Evolutionary conservation across 2,329 filamentous ascomycete species (phyloP).

Genomic region (Rhinocladiella mackenziei): DNA sequence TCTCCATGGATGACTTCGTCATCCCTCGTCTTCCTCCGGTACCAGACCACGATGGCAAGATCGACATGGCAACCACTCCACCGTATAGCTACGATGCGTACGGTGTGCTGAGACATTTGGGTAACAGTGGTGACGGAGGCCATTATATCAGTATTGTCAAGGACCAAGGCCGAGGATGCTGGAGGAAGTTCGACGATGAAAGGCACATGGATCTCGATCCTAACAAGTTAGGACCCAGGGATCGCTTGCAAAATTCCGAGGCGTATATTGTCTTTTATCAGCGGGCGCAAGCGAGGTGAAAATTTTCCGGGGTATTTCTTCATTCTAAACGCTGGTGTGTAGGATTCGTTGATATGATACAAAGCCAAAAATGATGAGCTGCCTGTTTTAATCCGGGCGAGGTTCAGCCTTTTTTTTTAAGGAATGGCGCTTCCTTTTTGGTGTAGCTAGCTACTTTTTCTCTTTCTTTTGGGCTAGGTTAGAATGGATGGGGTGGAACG

Average conservation of each 20-base stretch:
- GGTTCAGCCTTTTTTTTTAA: too few relatives aligned
- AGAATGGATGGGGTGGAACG: background rate
- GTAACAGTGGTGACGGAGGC: slow-evolving; percentile 63
- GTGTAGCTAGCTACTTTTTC: background rate
- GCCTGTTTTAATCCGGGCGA: too few relatives aligned
- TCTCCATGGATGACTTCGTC: slow-evolving; percentile 61
- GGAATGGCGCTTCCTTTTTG: background rate
- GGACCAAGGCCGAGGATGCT: slow-evolving; percentile 54
- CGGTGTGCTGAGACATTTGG: slow-evolving; percentile 74
- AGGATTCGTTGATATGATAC: too few relatives aligned
- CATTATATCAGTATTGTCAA: slow-evolving; percentile 75
- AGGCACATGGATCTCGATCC: slow-evolving; percentile 56
- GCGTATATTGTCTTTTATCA: slow-evolving; percentile 65
- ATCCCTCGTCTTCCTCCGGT: slow-evolving; percentile 45
- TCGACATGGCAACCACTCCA: slow-evolving; percentile 37
- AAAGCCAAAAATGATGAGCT: too few relatives aligned
- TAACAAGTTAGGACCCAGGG: slow-evolving; percentile 44
- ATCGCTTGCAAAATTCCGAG: slow-evolving; percentile 58
- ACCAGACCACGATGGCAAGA: slow-evolving; percentile 31
- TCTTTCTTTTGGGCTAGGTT: background rate
- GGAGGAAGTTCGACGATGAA: slow-evolving; percentile 60
- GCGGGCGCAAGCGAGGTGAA: slow-evolving; percentile 38
- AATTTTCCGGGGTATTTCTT: background rate
- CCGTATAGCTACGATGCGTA: slow-evolving; percentile 81
- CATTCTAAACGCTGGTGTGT: too few relatives aligned